These are phyloP conservation scores for Quercus ilex DNA, from an alignment of 306 rosid species.

Conservation along the genomic window DNA sequence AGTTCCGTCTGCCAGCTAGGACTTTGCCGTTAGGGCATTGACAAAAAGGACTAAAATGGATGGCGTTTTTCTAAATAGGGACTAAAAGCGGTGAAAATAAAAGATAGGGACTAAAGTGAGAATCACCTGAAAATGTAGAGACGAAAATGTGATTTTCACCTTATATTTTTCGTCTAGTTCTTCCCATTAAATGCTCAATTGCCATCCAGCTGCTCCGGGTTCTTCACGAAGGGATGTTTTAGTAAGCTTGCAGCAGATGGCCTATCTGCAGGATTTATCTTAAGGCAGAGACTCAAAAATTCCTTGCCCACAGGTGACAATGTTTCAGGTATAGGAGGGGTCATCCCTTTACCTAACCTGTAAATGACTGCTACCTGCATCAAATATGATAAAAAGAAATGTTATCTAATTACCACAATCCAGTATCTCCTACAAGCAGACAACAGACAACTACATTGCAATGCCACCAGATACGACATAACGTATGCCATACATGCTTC, in stretches of 20 bases:
- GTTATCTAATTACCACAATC: background rate
- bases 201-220: slow-evolving; percentile 15
- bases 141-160: too few species aligned
- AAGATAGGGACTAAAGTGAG: too few species aligned
- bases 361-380: slow-evolving; percentile 57
- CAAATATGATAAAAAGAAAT: slow-evolving; percentile 5
- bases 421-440: background rate
- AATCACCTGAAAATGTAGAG: too few species aligned
- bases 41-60: too few species aligned
- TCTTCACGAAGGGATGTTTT: slow-evolving; percentile 74
- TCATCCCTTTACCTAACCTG: slow-evolving; percentile 9
- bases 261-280: slow-evolving; percentile 94
- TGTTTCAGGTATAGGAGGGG: slow-evolving; percentile 77
- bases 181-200: too few species aligned
- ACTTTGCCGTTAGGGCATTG: too few species aligned
- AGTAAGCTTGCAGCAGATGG: slow-evolving; percentile 63
- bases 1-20: too few species aligned
- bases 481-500: background rate
- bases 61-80: too few species aligned
- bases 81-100: too few species aligned
- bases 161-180: too few species aligned
- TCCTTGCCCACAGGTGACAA: slow-evolving; percentile 80
- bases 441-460: background rate
- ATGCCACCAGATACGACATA: background rate
- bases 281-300: slow-evolving; percentile 78